phyloP scores from a whole-genome alignment of 495 filamentous ascomycete species.

The Usnea hakonensis region DNA sequence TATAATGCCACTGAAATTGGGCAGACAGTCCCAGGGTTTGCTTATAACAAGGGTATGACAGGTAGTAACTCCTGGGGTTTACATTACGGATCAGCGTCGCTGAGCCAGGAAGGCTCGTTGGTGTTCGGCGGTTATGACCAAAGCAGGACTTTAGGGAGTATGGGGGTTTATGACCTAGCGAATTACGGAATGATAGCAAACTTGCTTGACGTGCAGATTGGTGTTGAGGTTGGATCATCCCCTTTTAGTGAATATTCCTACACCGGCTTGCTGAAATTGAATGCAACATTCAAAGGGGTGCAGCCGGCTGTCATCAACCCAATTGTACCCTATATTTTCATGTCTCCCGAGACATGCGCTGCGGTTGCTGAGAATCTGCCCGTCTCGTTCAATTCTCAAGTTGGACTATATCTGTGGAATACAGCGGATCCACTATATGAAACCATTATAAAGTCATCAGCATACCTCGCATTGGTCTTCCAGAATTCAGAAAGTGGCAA shows the following conservation, averaged over 20 bases:
- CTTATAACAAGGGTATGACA: slow-evolving; percentile 16
- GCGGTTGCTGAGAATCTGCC: slow-evolving; percentile 41
- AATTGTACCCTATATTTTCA: slow-evolving; percentile 40
- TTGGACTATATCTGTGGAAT: slow-evolving; percentile 48
- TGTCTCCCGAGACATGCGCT: slow-evolving; percentile 44
- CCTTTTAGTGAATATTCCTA: slow-evolving; percentile 28
- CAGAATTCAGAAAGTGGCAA: slow-evolving; percentile 17
- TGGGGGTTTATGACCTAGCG: slow-evolving; percentile 13
- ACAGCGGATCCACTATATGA: slow-evolving; percentile 33
- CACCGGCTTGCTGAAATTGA: slow-evolving; percentile 32
- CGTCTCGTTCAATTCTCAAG: slow-evolving; percentile 32
- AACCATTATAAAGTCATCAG: slow-evolving; percentile 38
- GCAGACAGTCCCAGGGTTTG: slow-evolving; percentile 4
- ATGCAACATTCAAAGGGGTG: slow-evolving; percentile 26
- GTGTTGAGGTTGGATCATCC: slow-evolving; percentile 36
- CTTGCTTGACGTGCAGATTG: slow-evolving; percentile 38
- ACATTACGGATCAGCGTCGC: slow-evolving; percentile 44
- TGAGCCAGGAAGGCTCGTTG: slow-evolving; percentile 37
- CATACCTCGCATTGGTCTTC: slow-evolving; percentile 46
- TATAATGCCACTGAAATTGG: slow-evolving; percentile 1
- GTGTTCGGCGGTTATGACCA: slow-evolving; percentile 48
- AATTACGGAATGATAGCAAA: slow-evolving; percentile 17
- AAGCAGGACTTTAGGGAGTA: slow-evolving; percentile 30
- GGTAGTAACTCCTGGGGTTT: slow-evolving; percentile 46
- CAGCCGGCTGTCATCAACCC: slow-evolving; percentile 32